Conservation (phyloP, 2,329 filamentous ascomycete genomes). For the Conoideocrella luteorostrata region DNA sequence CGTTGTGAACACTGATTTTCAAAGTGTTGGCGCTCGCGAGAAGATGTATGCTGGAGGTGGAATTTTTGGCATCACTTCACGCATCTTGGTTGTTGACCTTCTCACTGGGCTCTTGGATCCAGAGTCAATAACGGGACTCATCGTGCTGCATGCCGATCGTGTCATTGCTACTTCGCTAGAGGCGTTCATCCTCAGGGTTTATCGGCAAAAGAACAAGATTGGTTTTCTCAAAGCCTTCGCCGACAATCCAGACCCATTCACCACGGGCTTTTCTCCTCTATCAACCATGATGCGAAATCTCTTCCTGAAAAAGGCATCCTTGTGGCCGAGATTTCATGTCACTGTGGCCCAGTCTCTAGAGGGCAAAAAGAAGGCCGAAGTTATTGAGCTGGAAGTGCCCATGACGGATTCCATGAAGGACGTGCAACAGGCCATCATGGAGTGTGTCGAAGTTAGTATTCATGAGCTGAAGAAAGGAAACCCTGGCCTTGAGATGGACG, state of each 20-base stretch:
- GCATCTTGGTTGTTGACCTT: conserved; percentile 90
- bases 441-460: conserved; percentile 93
- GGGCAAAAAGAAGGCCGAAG: conserved; percentile 87
- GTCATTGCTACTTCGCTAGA: conserved; percentile 82
- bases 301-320: conserved; percentile 78
- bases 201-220: conserved; percentile 85
- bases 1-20: conserved; percentile 90
- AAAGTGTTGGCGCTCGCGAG: conserved; percentile 78
- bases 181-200: conserved; percentile 91
- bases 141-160: conserved; percentile 84
- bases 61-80: conserved; percentile 91
- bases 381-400: conserved; percentile 90
- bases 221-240: conserved; percentile 97
- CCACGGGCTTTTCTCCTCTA: conserved; percentile 79
- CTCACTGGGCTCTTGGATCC: conserved; percentile 77
- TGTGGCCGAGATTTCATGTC: conserved; percentile 93
- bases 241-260: conserved; percentile 86
- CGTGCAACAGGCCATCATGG: conserved; percentile 90
- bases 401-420: conserved; percentile 93
- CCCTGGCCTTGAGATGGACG: conserved; percentile 84
- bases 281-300: conserved; percentile 84
- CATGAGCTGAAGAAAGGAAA: conserved; percentile 90
- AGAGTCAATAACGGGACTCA: conserved; percentile 76
- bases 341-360: conserved; percentile 85
- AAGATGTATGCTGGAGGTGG: conserved; percentile 88